Evolutionary conservation across 2,329 filamentous ascomycete genomes (phyloP).

Genomic region (Chlorencoelia australis): DNA sequence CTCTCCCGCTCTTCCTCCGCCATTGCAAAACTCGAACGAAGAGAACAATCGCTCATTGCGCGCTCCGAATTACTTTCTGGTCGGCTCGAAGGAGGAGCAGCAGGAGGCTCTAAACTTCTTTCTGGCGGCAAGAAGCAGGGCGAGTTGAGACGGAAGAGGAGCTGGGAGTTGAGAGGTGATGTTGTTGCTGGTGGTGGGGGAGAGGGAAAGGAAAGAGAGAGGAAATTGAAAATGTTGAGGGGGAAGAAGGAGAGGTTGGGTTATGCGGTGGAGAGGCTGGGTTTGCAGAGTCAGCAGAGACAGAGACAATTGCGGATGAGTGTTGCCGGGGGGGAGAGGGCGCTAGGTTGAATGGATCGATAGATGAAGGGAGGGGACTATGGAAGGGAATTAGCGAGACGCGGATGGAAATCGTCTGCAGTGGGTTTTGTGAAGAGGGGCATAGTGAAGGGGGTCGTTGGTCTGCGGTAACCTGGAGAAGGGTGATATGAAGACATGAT

Average conservation of each 20-base stretch:
- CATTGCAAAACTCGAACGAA: constrained; percentile 55
- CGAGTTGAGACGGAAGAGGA: constrained; percentile 22
- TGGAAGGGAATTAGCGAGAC: too few species aligned
- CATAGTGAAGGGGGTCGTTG: too few species aligned
- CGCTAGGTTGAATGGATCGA: background rate
- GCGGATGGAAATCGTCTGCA: too few species aligned
- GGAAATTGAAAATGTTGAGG: constrained; percentile 48
- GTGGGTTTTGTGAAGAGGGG: too few species aligned
- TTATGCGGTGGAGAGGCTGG: constrained; percentile 59
- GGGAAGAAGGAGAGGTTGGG: constrained; percentile 62
- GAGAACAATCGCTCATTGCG: constrained; percentile 54
- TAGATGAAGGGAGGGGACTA: too few species aligned
- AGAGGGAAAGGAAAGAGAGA: constrained; percentile 17
- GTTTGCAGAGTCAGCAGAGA: constrained; percentile 56
- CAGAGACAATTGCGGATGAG: constrained; percentile 64
- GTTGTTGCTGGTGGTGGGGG: constrained; percentile 15
- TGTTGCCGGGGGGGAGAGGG: constrained; percentile 37
- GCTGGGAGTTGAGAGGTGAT: constrained; percentile 27
- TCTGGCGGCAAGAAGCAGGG: constrained; percentile 19
- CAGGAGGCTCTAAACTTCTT: constrained; percentile 31
- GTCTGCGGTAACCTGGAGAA: too few species aligned
- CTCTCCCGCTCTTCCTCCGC: constrained; percentile 52
- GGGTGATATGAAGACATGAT: too few species aligned
- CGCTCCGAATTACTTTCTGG: constrained; percentile 59
- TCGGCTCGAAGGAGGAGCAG: constrained; percentile 38